Conservation (phyloP, 1,284 basidiomycete genomes). For the Cryptococcus sp. region DNA sequence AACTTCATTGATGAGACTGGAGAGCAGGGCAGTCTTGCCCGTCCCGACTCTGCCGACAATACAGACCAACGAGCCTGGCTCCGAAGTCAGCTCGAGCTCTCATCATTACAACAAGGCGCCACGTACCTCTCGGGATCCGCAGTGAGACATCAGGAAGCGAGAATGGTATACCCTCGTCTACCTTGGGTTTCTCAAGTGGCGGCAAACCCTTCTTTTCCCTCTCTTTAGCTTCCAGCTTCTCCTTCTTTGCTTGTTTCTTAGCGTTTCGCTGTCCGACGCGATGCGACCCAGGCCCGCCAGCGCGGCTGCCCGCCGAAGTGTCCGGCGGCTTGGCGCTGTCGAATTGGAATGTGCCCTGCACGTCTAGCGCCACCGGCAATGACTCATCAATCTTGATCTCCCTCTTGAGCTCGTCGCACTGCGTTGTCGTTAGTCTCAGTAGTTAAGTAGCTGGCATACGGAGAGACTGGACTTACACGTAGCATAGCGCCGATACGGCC, state of each 20-base stretch:
- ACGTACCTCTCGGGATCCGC: slow-evolving; percentile 57
- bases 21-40: slow-evolving; percentile 60
- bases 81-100: not conserved
- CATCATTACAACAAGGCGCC: not conserved
- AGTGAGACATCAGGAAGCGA: slow-evolving; percentile 62
- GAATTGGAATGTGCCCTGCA: slow-evolving; percentile 70
- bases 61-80: slow-evolving; percentile 30
- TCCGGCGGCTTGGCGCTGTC: slow-evolving; percentile 57
- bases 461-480: slow-evolving; percentile 38
- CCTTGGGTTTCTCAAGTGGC: slow-evolving; percentile 11
- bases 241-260: slow-evolving; percentile 13
- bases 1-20: slow-evolving; percentile 76
- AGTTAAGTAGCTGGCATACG: not conserved
- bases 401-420: slow-evolving; percentile 63
- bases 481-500: slow-evolving; percentile 64
- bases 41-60: slow-evolving; percentile 43
- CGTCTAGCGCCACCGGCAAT: slow-evolving; percentile 58
- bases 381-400: slow-evolving; percentile 58
- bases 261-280: not conserved
- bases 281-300: not conserved
- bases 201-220: slow-evolving; percentile 4
- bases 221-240: slow-evolving; percentile 11
- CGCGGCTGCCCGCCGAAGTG: not conserved
- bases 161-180: slow-evolving; percentile 56
- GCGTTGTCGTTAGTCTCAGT: not conserved